Percentiles rank a stretch among this genome's conserved stretches.
Evolutionary conservation across 2,329 filamentous ascomycete genomes (phyloP).

Genomic region (Stemphylium lycopersici): DNA sequence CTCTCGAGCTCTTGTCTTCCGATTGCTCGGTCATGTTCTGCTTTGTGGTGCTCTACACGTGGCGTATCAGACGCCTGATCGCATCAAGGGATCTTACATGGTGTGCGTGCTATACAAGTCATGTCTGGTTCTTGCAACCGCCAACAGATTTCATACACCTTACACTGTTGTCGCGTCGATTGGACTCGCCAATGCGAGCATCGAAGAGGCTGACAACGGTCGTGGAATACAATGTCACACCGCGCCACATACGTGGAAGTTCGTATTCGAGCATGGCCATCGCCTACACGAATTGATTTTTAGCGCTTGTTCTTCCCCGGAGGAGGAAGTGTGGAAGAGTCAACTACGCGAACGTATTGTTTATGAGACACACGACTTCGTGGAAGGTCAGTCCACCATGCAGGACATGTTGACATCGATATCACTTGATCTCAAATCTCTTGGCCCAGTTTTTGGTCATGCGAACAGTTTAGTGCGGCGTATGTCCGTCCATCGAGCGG

Average conservation of each 20-base stretch:
- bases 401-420: slow-evolving; percentile 67
- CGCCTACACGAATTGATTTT: slow-evolving; percentile 84
- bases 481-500: slow-evolving; percentile 79
- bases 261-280: slow-evolving; percentile 79
- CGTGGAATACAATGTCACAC: slow-evolving; percentile 85
- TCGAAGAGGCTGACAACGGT: slow-evolving; percentile 78
- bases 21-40: slow-evolving; percentile 77
- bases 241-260: slow-evolving; percentile 88
- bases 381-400: slow-evolving; percentile 55
- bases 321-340: slow-evolving; percentile 80
- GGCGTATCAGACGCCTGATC: slow-evolving; percentile 75
- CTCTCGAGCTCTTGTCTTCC: slow-evolving; percentile 61
- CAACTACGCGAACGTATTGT: slow-evolving; percentile 64
- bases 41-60: slow-evolving; percentile 84
- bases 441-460: slow-evolving; percentile 77
- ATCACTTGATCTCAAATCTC: slow-evolving; percentile 71
- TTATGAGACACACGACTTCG: slow-evolving; percentile 58
- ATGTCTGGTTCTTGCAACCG: slow-evolving; percentile 76
- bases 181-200: slow-evolving; percentile 65
- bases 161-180: slow-evolving; percentile 80
- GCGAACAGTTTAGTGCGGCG: slow-evolving; percentile 68
- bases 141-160: slow-evolving; percentile 66
- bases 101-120: slow-evolving; percentile 83
- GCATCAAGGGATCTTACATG: slow-evolving; percentile 79
- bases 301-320: slow-evolving; percentile 80